Evolutionary conservation across 257 asterid species (phyloP).

Genomic region (Solanum pinnatisectum): DNA sequence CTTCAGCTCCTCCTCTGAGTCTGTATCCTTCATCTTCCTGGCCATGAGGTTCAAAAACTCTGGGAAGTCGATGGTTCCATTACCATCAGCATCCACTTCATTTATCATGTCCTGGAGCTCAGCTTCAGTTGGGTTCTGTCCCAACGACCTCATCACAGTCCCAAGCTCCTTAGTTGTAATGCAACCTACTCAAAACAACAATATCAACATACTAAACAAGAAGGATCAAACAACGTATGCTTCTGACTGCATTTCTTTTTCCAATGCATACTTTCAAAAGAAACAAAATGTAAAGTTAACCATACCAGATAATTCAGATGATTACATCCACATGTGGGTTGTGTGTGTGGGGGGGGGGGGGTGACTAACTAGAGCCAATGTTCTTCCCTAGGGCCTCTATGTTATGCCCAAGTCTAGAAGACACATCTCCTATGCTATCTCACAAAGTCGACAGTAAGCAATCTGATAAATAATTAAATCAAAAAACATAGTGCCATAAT

Average conservation of each 20-base stretch:
- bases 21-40: conserved; percentile 56
- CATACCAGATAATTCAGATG: background rate
- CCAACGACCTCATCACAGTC: conserved; percentile 61
- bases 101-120: conserved; percentile 65
- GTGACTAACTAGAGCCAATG: background rate
- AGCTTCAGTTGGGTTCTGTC: conserved; percentile 58
- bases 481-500: background rate
- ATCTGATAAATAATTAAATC: background rate
- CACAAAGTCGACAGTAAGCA: background rate
- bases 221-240: background rate
- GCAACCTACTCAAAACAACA: conserved; percentile 32
- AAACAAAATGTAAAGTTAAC: background rate
- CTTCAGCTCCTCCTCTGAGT: conserved; percentile 57
- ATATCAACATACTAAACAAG: background rate
- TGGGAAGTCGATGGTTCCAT: conserved; percentile 53
- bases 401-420: background rate
- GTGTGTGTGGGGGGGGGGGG: background rate
- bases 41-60: conserved; percentile 65
- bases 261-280: background rate
- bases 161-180: conserved; percentile 66
- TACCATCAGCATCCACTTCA: conserved; percentile 61
- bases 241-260: background rate
- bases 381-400: background rate
- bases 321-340: too few relatives aligned
- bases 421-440: background rate